Evolutionary conservation across 2,329 filamentous ascomycete species (phyloP), one percentile per base, ranked within the genome.

Genomic region (Colletotrichum sp.): DNA sequence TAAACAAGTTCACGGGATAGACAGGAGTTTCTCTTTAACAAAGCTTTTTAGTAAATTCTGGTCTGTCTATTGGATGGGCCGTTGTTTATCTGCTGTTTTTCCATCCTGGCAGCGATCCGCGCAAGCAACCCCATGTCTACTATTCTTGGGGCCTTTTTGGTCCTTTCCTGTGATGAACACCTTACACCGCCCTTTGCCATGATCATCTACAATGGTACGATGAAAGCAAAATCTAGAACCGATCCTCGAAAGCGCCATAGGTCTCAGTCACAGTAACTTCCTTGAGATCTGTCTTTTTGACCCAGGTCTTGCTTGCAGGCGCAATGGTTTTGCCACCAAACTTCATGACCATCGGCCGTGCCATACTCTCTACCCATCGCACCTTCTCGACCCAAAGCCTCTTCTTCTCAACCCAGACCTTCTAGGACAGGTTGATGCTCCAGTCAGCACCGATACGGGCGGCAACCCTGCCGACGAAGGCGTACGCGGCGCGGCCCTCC

Each of bases 391-490:
- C 12, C 44, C 44, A 52, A 21, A 52, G 44, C 44, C 0, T 52
- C 44, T 9, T 49, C n/a, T 21, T 21, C 44, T 52, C 44, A 52
- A 52, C 44, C n/a, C 44, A 13, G 10, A 7, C n/a, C 64, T 65
- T 32, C 70, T 76, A 79, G 60, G 77, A 81, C 79, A 86, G 72
- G 77, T 82, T 85, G 72, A 88, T 85, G 72, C 77, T 89, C 89
- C 90, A 92, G 82, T 92, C 89, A 34, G 86, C 87, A 12, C 88
- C 89, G 77, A 92, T 88, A 70, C 84, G 85, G 21, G 86, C 88
- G 9, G 87, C 89, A 7, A 92, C 86, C 59, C 89, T 87, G 60
- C 88, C 88, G 10, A 92, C 82, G 3, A 89, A 84, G 5, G 89
- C 90, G 82, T 88, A 92, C 6, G 89, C 87, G 9, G 89, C 89